Evolutionary conservation across 202 grass and related monocot species (phyloP).

Genomic region (Brachypodium distachyon): DNA sequence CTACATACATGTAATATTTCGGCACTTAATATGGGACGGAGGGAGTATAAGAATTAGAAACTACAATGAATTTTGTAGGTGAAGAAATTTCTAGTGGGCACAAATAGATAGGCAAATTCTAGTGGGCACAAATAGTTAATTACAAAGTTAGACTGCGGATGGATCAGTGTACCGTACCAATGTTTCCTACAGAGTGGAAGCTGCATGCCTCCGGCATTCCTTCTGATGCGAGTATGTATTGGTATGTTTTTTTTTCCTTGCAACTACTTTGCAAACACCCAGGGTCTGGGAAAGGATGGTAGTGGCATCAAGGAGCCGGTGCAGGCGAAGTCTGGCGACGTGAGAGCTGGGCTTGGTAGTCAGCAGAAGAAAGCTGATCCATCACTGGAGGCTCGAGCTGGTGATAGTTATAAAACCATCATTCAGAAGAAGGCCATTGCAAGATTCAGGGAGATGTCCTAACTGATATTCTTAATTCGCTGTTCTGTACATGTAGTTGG

Average conservation of each 20-base stretch:
- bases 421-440: constrained; percentile 98
- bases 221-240: constrained; percentile 50
- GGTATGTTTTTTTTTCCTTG: constrained; percentile 33
- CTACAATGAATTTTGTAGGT: background rate
- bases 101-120: no score
- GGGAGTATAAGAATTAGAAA: background rate
- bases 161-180: background rate
- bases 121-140: background rate
- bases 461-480: background rate
- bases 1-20: no score
- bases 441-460: constrained; percentile 92
- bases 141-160: background rate
- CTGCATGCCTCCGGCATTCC: background rate
- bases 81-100: background rate
- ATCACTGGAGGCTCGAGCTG: constrained; percentile 66
- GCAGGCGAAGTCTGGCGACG: constrained; percentile 65
- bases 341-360: constrained; percentile 84
- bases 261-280: constrained; percentile 37
- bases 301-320: constrained; percentile 95
- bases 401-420: constrained; percentile 93
- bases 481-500: background rate
- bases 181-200: constrained; percentile 15
- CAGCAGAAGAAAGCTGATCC: constrained; percentile 59
- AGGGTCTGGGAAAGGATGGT: constrained; percentile 90
- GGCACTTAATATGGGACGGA: no score